Conservation (phyloP, 495 filamentous ascomycete genomes). For the Lasiosphaeriaceae sp. region DNA sequence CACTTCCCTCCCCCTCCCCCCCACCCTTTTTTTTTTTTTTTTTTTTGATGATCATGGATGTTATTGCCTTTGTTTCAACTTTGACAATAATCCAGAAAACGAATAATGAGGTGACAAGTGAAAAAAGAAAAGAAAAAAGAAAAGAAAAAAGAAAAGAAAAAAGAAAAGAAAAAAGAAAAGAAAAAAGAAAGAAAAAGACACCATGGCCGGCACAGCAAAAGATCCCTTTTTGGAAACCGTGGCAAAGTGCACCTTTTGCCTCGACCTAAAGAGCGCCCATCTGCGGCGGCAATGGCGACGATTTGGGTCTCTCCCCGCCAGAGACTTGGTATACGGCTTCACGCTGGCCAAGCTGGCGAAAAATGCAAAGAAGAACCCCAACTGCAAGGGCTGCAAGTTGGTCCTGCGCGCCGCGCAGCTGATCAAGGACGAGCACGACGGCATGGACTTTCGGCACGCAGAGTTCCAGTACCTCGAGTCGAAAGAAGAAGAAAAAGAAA, state of each 20-base stretch:
- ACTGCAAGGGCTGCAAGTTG: neutral
- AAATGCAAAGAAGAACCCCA: neutral
- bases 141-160: too few relatives aligned
- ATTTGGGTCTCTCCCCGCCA: neutral
- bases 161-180: neutral
- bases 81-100: too few relatives aligned
- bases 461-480: neutral
- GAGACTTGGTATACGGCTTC: neutral
- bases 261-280: neutral
- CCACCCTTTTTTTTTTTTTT: too few relatives aligned
- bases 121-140: too few relatives aligned
- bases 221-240: neutral
- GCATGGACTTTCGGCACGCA: neutral
- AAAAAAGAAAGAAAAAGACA: neutral
- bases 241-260: neutral
- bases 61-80: too few relatives aligned
- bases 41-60: too few relatives aligned
- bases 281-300: neutral
- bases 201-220: neutral
- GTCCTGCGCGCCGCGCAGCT: neutral
- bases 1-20: too few relatives aligned
- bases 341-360: neutral
- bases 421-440: neutral
- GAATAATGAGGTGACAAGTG: too few relatives aligned
- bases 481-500: neutral